These are phyloP conservation scores for Capsicum baccatum DNA, from an alignment of 257 asterid species.

Conservation along the genomic window DNA sequence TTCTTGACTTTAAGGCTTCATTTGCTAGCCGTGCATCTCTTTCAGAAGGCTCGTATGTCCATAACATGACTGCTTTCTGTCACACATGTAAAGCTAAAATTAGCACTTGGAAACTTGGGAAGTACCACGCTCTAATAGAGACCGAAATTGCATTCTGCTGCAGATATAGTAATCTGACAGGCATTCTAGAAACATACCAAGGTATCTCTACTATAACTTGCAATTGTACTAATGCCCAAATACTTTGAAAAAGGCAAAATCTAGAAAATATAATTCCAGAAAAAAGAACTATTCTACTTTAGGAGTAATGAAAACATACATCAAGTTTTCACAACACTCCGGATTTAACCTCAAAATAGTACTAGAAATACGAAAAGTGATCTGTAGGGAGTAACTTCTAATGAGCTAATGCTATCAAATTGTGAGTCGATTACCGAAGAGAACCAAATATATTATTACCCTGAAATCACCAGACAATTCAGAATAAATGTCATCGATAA, in stretches of 20 bases:
- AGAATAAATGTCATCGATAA: slow-evolving; percentile 50
- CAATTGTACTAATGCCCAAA: background rate
- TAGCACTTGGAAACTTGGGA: slow-evolving; percentile 22
- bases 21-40: slow-evolving; percentile 84
- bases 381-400: background rate
- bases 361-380: background rate
- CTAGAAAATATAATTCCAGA: background rate
- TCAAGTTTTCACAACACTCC: background rate
- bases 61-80: slow-evolving; percentile 72
- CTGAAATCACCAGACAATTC: slow-evolving; percentile 82
- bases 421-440: background rate
- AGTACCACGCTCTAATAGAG: background rate
- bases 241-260: background rate
- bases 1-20: slow-evolving; percentile 58
- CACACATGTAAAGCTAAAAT: slow-evolving; percentile 20
- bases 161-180: background rate
- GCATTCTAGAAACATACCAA: background rate
- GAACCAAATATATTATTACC: slow-evolving; percentile 42
- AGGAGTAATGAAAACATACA: background rate
- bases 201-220: no score
- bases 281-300: background rate
- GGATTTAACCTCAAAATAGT: background rate
- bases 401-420: background rate
- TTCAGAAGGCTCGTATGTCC: slow-evolving; percentile 78
- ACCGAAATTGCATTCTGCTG: background rate